A percentile compares a stretch with the other conserved stretches of the same genome.
Evolutionary conservation across 164 flowering plant species (phyloP).

Genomic region (Chimonanthus praecox): DNA sequence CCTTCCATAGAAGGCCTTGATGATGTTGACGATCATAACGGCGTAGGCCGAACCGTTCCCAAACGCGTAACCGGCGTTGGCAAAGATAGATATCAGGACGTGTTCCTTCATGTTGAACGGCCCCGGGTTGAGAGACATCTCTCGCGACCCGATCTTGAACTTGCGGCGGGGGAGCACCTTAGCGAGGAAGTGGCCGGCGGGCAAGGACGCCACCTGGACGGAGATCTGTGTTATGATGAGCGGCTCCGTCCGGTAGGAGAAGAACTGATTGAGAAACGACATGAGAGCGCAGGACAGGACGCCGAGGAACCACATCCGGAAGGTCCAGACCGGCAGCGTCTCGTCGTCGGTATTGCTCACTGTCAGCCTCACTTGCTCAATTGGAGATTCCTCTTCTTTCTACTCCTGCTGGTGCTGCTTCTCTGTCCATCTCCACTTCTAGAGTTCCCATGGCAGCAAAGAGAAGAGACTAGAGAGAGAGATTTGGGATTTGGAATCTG

Average conservation of each 20-base stretch:
- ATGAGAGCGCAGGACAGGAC: conserved; percentile 56
- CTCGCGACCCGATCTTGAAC: conserved; percentile 35
- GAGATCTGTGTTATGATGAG: conserved; percentile 56
- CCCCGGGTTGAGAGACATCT: conserved; percentile 61
- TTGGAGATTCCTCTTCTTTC: conserved; percentile 59
- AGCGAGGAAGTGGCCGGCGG: conserved; percentile 63
- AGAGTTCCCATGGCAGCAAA: not conserved
- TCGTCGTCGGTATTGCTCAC: conserved; percentile 83
- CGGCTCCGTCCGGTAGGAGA: conserved; percentile 68
- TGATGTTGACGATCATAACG: conserved; percentile 47
- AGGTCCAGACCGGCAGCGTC: conserved; percentile 78
- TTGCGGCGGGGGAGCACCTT: conserved; percentile 32
- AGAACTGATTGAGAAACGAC: conserved; percentile 83
- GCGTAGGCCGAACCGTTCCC: conserved; percentile 60
- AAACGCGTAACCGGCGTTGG: conserved; percentile 72
- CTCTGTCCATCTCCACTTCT: not conserved
- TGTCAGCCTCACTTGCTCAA: conserved; percentile 76
- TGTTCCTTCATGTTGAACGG: conserved; percentile 81
- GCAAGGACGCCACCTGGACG: conserved; percentile 59
- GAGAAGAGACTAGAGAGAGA: not conserved
- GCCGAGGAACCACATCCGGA: conserved; percentile 86
- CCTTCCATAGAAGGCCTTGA: conserved; percentile 56
- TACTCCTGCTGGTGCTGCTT: not conserved
- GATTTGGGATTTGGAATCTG: not conserved
- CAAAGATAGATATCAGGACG: conserved; percentile 65